A percentile compares a stretch with the other conserved stretches of the same genome.
Conservation (phyloP, 495 filamentous ascomycete species). For the Durotheca rogersii region DNA sequence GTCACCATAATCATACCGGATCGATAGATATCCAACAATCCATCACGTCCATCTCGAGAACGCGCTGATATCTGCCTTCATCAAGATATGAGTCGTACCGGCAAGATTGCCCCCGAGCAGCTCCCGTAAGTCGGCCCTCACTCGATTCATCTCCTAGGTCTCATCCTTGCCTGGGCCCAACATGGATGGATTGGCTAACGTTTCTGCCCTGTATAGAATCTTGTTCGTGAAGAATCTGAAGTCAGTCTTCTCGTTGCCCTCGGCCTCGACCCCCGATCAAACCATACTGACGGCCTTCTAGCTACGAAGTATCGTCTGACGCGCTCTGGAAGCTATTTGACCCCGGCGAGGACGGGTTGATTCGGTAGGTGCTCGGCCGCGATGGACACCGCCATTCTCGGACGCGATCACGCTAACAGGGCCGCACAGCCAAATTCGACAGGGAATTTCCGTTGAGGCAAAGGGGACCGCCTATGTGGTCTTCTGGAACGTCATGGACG, state of each 20-base stretch:
- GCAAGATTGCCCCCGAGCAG: slow-evolving; percentile 89
- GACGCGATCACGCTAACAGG: slow-evolving; percentile 32
- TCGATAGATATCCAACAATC: slow-evolving; percentile 28
- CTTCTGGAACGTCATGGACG: slow-evolving; percentile 99
- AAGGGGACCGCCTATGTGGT: slow-evolving; percentile 99
- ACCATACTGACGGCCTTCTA: slow-evolving; percentile 8
- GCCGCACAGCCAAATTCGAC: slow-evolving; percentile 84
- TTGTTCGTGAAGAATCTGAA: slow-evolving; percentile 41
- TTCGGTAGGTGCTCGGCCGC: slow-evolving; percentile 27
- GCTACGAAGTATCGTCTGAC: slow-evolving; percentile 40
- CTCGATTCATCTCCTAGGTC: slow-evolving; percentile 5
- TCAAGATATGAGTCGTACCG: slow-evolving; percentile 69
- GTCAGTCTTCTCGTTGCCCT: slow-evolving; percentile 16
- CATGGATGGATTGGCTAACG: slow-evolving; percentile 22
- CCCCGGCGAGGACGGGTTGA: slow-evolving; percentile 37
- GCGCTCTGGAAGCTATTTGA: slow-evolving; percentile 41
- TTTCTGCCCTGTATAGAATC: slow-evolving; percentile 27
- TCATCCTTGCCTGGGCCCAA: neutral
- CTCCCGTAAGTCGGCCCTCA: slow-evolving; percentile 63
- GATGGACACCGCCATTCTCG: neutral
- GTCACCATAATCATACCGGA: slow-evolving; percentile 19
- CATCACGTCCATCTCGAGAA: slow-evolving; percentile 11
- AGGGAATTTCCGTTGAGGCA: slow-evolving; percentile 94
- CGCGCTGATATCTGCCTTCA: slow-evolving; percentile 14
- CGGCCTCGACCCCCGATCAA: neutral